Conservation (phyloP, 2,329 filamentous ascomycete species). For the Macrophomina tecta region DNA sequence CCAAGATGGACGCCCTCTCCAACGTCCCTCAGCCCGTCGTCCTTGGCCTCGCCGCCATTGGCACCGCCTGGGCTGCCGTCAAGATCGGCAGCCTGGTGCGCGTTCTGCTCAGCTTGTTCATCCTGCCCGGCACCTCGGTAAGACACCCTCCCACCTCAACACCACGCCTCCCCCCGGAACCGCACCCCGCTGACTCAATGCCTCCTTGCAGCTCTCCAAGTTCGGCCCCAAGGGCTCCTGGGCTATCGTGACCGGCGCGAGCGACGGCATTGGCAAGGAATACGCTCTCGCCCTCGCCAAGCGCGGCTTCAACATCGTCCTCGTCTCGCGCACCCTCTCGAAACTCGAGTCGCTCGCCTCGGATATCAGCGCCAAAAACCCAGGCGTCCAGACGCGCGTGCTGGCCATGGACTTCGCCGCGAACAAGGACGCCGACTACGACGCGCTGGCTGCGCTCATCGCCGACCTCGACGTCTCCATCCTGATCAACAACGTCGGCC, state of each 20-base stretch:
- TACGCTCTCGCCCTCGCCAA: conserved; percentile 87
- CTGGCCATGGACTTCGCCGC: conserved; percentile 90
- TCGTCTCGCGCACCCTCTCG: conserved; percentile 92
- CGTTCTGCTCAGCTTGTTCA: conserved; percentile 55
- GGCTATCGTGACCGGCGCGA: conserved; percentile 93
- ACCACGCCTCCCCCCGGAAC: not conserved
- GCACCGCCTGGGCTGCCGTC: conserved; percentile 30
- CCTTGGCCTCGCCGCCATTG: conserved; percentile 27
- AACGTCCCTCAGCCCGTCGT: conserved; percentile 22
- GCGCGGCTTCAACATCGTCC: conserved; percentile 92
- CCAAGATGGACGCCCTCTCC: conserved; percentile 20
- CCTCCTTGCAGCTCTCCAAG: conserved; percentile 71
- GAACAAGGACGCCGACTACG: conserved; percentile 81
- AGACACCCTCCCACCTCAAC: conserved; percentile 31
- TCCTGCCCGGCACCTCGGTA: conserved; percentile 56
- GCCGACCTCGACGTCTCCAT: conserved; percentile 80
- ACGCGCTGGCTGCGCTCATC: conserved; percentile 70
- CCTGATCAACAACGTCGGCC: conserved; percentile 95
- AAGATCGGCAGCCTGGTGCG: conserved; percentile 54
- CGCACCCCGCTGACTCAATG: not conserved
- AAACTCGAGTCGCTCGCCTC: conserved; percentile 81
- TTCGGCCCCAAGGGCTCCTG: conserved; percentile 92
- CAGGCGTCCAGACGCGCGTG: conserved; percentile 72
- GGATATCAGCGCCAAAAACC: conserved; percentile 75
- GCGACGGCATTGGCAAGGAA: conserved; percentile 96